Percentiles rank a stretch among this genome's conserved stretches.
Conservation (phyloP, 306 rosid genomes). For the Mucuna pruriens region DNA sequence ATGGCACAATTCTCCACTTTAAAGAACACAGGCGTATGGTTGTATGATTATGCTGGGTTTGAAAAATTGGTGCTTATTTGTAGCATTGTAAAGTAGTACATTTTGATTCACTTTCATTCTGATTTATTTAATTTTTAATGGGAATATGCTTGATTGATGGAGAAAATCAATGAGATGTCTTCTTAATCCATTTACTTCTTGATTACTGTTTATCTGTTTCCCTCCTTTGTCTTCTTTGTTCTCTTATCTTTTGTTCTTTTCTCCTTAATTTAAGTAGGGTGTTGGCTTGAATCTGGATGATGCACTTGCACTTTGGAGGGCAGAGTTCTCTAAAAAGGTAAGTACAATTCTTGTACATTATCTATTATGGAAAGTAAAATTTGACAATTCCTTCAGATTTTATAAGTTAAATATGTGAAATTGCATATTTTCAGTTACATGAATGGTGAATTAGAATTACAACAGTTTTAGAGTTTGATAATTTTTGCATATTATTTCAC, state of each 20-base stretch:
- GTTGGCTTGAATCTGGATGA: slow-evolving; percentile 96
- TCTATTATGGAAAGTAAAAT: background rate
- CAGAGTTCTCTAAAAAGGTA: slow-evolving; percentile 90
- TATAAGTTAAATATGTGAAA: slow-evolving; percentile 8
- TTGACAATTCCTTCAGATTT: slow-evolving; percentile 13
- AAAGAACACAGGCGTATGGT: slow-evolving; percentile 15
- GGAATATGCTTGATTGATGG: background rate
- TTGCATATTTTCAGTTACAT: slow-evolving; percentile 7
- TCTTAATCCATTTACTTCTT: slow-evolving; percentile 17
- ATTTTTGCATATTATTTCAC: slow-evolving; percentile 1
- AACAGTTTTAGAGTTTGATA: slow-evolving; percentile 4
- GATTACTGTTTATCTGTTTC: background rate
- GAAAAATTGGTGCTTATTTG: background rate
- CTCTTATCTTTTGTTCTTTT: slow-evolving; percentile 8
- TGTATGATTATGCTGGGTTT: background rate
- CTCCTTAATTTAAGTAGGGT: slow-evolving; percentile 59
- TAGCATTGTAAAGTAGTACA: background rate
- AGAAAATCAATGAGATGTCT: slow-evolving; percentile 19
- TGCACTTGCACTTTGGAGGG: slow-evolving; percentile 94
- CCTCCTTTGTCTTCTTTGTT: background rate
- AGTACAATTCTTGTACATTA: slow-evolving; percentile 25
- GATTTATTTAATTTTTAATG: background rate
- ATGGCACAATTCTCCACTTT: slow-evolving; percentile 11
- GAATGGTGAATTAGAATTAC: background rate
- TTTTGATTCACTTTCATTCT: slow-evolving; percentile 13